Base-by-base conservation (phyloP, 306 rosid genomes). In the Luffa aegyptiaca region DNA sequence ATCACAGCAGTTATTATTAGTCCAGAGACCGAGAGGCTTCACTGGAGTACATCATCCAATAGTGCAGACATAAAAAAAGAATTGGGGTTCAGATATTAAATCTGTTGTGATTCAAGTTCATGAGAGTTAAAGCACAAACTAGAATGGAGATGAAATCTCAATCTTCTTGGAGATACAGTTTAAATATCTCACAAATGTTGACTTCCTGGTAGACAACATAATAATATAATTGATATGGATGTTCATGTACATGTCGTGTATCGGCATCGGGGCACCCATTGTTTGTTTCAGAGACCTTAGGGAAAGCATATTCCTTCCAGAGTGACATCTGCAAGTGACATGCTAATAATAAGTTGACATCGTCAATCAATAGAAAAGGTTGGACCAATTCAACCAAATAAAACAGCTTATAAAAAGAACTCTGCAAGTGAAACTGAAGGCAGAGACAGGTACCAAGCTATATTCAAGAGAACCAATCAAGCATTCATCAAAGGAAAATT, bases 281-380 rank as follows among this genome's bases (percentile, higher is more conserved):
- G 63, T 52, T 26, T 72, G 48, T 72, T 16, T 12, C 78, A 48
- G 61, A 36, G 78, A 49, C 61, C 78, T 3, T 31, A 49, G 31
- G 26, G 61, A 73, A 73, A 31, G 78, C 78, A 73, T 36, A 46
- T 49, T 75, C 63, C 62, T 52, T 75, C 62, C 78, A 8, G 59
- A 51, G 63, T 75, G 63, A 75, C 63, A 75, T 75, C 78, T 75
- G 78, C 78, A 75, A 75, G 62, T 31, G 62, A 58, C 21, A 74
- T 7, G 20, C 42, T 13, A 49, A 33, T 74, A 44, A 74, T 74
- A 33, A 72, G 77, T 45, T 31, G 42, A 45, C 6, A 26, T 46
- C 10, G 5, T 8, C 8, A 74, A 74, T 16, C 59, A 35, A 52
- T 31, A 74, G 42, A 31, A 18, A 74, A 17, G 42, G 8, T 51